Evolutionary conservation across 805 yeast genomes (phyloP).

Genomic region (Blastobotrys terrestris): DNA sequence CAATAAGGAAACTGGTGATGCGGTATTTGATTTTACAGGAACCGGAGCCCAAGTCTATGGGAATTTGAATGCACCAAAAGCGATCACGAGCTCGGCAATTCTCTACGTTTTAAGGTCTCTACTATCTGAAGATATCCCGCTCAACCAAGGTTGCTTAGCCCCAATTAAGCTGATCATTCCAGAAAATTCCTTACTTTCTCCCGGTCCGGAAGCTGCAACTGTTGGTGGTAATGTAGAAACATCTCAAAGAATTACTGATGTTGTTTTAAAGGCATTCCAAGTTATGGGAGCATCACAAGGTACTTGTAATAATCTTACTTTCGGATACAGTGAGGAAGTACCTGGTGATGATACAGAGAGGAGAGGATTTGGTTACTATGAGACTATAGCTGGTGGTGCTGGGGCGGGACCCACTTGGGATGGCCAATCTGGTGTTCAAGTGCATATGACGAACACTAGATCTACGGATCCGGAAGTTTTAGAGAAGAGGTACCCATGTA

Average conservation of each 20-base stretch:
- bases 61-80: slow-evolving; percentile 87
- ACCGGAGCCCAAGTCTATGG: slow-evolving; percentile 86
- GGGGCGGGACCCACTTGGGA: slow-evolving; percentile 88
- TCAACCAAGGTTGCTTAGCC: slow-evolving; percentile 85
- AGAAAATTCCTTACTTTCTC: slow-evolving; percentile 59
- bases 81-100: slow-evolving; percentile 84
- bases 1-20: slow-evolving; percentile 51
- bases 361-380: slow-evolving; percentile 83
- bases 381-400: slow-evolving; percentile 92
- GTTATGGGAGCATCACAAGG: slow-evolving; percentile 96
- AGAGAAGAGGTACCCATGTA: slow-evolving; percentile 82
- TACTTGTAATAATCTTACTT: slow-evolving; percentile 88
- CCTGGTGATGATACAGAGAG: slow-evolving; percentile 35
- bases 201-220: slow-evolving; percentile 81
- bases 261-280: slow-evolving; percentile 74
- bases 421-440: slow-evolving; percentile 86
- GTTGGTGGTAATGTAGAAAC: slow-evolving; percentile 96
- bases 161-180: slow-evolving; percentile 71
- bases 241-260: slow-evolving; percentile 89
- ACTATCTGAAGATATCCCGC: slow-evolving; percentile 81
- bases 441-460: slow-evolving; percentile 90
- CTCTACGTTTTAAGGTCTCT: slow-evolving; percentile 80
- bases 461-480: slow-evolving; percentile 88
- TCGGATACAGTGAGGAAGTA: slow-evolving; percentile 67
- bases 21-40: slow-evolving; percentile 77